Evolutionary conservation across 768 basidiomycete species (phyloP), one percentile per base, ranked within the genome.

Genomic region (Strobilomyces echinocephalus): DNA sequence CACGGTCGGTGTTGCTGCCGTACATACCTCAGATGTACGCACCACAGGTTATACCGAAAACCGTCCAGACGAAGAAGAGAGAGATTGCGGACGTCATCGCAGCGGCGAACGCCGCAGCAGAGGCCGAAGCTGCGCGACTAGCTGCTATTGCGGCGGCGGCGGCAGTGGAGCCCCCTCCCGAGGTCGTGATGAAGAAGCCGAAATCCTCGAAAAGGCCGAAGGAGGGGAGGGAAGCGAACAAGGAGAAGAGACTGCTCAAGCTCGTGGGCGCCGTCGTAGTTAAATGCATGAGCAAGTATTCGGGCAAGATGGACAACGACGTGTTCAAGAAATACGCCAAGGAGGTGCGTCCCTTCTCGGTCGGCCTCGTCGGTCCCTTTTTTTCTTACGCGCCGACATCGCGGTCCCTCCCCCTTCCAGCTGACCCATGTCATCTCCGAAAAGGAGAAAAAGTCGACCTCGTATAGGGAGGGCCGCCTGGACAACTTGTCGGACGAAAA

Each of bases 291-390:
- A 88, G 85, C 53, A 97, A 94, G 74, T 85, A 97, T 64, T 77
- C 83, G 47, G 77, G 84, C 50, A 73, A 83, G 42, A 79, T 97
- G 68, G 80, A 84, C 51, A 79, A 81, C 46, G 93, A 97, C 8
- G 68, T 76, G 49, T 97, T 98, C 80, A 99, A 99, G 78, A 85
- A 86, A 66, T 84, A 97, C 65, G 97, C 97, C 3, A 92, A 93
- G 67, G 92, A 97, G 82, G 95, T 92, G 57, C 55, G 79, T 64
- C 39, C 4, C 30, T 50, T 50, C 33, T 35, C 46, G 50, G 41
- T 21, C 38, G 7, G 8, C 30, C n/a, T 49, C 8, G 4, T 14
- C 30, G 9, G 16, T 31, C 36, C 34, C 24, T 11, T 15, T 41
- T 5, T 18, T 45, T 47, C 47, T 63, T 48, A 51, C 41, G 55